Evolutionary conservation across 768 basidiomycete species (phyloP).

Genomic region (Strobilomyces dryophilus): DNA sequence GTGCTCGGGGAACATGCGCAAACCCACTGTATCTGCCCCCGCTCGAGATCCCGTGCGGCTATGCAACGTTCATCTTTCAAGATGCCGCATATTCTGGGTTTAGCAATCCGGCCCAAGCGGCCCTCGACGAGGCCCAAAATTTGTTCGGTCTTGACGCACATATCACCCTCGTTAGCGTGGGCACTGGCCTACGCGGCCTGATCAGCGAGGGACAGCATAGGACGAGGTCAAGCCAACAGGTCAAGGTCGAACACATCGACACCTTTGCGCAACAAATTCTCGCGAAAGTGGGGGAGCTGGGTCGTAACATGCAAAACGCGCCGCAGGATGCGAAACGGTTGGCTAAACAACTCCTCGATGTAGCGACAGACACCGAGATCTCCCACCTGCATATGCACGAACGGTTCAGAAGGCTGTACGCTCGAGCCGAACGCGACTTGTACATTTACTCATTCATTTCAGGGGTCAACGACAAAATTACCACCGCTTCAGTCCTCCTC

Average conservation of each 20-base stretch:
- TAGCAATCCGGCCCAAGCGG: background rate
- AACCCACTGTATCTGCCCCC: background rate
- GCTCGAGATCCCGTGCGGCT: background rate
- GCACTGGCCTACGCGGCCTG: background rate
- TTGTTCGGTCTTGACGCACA: background rate
- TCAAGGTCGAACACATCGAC: background rate
- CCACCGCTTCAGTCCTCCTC: background rate
- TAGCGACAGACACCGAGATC: background rate
- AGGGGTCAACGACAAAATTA: background rate
- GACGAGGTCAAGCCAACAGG: too few relatives aligned
- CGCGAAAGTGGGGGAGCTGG: background rate
- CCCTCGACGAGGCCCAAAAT: background rate
- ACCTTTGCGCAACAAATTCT: background rate
- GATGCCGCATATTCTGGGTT: background rate
- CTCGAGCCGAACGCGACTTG: background rate
- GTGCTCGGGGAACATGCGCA: background rate
- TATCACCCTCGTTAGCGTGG: background rate
- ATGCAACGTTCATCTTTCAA: background rate
- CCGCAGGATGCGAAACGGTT: background rate
- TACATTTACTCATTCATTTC: background rate
- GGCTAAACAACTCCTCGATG: background rate
- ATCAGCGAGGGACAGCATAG: background rate
- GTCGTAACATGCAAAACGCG: background rate
- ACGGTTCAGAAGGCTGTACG: background rate
- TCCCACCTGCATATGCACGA: background rate